Evolutionary conservation across 2,329 filamentous ascomycete genomes (phyloP).

Genomic region (Cladosporium sp.): DNA sequence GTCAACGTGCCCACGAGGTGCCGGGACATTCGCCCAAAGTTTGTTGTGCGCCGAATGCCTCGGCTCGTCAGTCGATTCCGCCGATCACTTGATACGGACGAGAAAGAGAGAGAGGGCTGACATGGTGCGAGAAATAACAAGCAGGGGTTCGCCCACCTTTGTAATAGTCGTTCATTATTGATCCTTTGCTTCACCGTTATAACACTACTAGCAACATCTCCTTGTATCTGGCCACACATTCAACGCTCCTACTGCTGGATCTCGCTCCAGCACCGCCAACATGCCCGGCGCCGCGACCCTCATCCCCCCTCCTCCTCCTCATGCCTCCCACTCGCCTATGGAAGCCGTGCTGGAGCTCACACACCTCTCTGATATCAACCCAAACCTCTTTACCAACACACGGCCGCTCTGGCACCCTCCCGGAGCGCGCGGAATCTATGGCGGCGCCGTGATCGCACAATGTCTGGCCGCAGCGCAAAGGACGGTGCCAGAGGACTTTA

Average conservation of each 20-base stretch:
- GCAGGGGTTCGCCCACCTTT: constrained; percentile 2
- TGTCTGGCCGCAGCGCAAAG: constrained; percentile 81
- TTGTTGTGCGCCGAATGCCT: background rate
- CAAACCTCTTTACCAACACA: constrained; percentile 92
- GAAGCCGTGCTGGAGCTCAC: constrained; percentile 88
- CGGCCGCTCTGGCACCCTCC: constrained; percentile 88
- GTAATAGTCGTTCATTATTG: background rate
- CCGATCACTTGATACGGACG: constrained; percentile 8
- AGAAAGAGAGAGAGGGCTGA: background rate
- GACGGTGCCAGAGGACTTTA: constrained; percentile 76
- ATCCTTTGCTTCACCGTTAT: background rate
- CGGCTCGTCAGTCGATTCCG: background rate
- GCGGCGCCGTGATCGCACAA: constrained; percentile 90
- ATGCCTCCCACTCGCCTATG: constrained; percentile 71
- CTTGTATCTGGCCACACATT: background rate
- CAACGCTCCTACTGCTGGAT: background rate
- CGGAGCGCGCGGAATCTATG: constrained; percentile 88
- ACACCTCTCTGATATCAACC: constrained; percentile 69
- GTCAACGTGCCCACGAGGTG: too few relatives aligned
- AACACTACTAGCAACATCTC: background rate
- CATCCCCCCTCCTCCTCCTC: constrained; percentile 68
- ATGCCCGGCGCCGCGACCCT: constrained; percentile 39
- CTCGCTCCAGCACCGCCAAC: background rate
- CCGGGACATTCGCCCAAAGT: background rate
- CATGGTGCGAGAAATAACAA: constrained; percentile 1